Evolutionary conservation across 371 early-diverging fungal species (phyloP), one percentile per base, ranked within the genome.

Genomic region (Saksenaea vasiformis): DNA sequence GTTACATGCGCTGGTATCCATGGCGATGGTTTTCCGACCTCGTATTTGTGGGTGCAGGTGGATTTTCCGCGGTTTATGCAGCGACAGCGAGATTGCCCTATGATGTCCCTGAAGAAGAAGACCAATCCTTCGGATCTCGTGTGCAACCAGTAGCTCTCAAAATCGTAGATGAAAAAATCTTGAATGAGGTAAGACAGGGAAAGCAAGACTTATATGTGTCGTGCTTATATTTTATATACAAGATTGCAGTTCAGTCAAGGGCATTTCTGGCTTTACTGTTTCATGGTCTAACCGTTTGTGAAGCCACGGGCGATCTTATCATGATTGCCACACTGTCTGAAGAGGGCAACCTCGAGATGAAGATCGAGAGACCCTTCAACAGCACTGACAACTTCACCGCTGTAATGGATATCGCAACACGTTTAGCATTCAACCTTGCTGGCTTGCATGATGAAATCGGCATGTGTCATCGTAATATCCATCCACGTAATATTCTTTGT

Each of bases 401-500:
- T 3, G 66, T 66, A 5, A 38, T 60, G 10, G 60, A 78, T 61
- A 73, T 71, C 19, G 73, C 73, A 11, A 67, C 59, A 8, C 69
- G 73, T 10, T 56, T 78, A n/a, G 73, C 78, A 3, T 60, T 71
- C n/a, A 70, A 75, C 19, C 56, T 78, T 14, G 73, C 76, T 4
- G 73, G 73, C 59, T 43, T 78, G 14, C 78, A 75, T 58, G 74
- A 77, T 24, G 73, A 72, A 11, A 72, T 78, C 58, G 65, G 70
- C 11, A 73, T 78, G 71, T 78, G 78, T 26, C 78, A 78, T 67
- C 67, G 78, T 14, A 78, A 75, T 44, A 75, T 78, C 24, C 78
- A 78, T 62, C 63, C 78, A 1, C 62, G 66, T 10, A 78, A 78
- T 47, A 61, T 78, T 1, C 38, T 75, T 4, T 69, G 69, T 35